Conservation (phyloP, 1,284 basidiomycete genomes). For the Microbotryum violaceum region DNA sequence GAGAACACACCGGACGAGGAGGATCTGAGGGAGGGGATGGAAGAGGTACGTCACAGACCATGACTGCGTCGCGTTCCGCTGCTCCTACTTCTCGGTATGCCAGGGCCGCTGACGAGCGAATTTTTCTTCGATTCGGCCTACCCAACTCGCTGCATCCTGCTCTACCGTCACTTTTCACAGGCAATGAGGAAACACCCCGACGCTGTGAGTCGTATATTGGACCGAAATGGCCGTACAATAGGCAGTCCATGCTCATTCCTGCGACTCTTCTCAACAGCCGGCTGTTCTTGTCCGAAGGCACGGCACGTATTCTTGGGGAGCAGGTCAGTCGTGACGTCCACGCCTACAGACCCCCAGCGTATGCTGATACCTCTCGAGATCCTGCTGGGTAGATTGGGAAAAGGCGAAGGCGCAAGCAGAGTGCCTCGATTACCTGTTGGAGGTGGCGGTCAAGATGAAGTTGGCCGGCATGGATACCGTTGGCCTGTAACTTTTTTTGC, state of each 20-base stretch:
- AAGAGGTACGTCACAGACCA: constrained; percentile 43
- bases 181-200: constrained; percentile 71
- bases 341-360: too few relatives aligned
- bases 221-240: not conserved
- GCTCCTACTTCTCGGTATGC: not conserved
- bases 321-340: constrained; percentile 6
- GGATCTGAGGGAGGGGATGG: constrained; percentile 77
- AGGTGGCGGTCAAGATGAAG: constrained; percentile 69
- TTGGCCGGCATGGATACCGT: constrained; percentile 34
- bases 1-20: constrained; percentile 81
- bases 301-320: constrained; percentile 44
- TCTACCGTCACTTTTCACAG: constrained; percentile 28
- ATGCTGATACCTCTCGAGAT: too few relatives aligned
- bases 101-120: not conserved
- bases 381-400: constrained; percentile 54
- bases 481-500: constrained; percentile 4
- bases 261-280: constrained; percentile 39
- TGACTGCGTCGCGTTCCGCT: not conserved
- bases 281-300: constrained; percentile 71
- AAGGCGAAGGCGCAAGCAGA: constrained; percentile 68
- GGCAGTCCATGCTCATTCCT: too few relatives aligned
- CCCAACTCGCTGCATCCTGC: not conserved
- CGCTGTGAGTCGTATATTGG: constrained; percentile 42
- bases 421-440: constrained; percentile 80
- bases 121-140: not conserved